These are phyloP conservation scores for Aciculosporium take DNA, from an alignment of 2,329 filamentous ascomycete species.

Conservation along the genomic window DNA sequence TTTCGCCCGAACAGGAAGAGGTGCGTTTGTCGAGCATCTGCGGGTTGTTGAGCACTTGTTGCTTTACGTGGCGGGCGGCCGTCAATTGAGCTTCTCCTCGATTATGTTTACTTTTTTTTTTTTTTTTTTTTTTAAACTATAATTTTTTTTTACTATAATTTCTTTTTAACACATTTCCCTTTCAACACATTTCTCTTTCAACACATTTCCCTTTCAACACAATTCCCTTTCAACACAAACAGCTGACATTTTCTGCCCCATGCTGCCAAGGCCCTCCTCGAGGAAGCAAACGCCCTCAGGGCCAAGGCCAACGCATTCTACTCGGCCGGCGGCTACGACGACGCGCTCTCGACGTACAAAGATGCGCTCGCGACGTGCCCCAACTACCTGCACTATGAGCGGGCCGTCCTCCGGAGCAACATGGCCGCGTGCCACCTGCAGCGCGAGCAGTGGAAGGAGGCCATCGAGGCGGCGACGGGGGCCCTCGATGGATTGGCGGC, in stretches of 20 bases:
- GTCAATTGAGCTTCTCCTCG: too few relatives aligned
- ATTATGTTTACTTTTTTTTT: background rate
- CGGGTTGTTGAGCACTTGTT: too few relatives aligned
- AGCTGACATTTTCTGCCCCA: too few relatives aligned
- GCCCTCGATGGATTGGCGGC: slow-evolving; percentile 60
- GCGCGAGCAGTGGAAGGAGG: slow-evolving; percentile 71
- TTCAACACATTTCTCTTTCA: too few relatives aligned
- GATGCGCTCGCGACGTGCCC: slow-evolving; percentile 67
- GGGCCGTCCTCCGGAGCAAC: slow-evolving; percentile 78
- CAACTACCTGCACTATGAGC: slow-evolving; percentile 73
- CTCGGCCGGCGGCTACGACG: slow-evolving; percentile 52
- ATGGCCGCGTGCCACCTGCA: slow-evolving; percentile 82
- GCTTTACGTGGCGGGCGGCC: too few relatives aligned
- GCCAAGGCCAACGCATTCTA: slow-evolving; percentile 69
- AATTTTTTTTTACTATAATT: too few relatives aligned
- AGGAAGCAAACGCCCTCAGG: slow-evolving; percentile 61
- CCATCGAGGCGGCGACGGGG: slow-evolving; percentile 56
- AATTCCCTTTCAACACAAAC: too few relatives aligned
- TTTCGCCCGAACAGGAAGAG: slow-evolving; percentile 43
- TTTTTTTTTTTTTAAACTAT: too few relatives aligned
- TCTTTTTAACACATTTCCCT: too few relatives aligned
- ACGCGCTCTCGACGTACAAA: slow-evolving; percentile 72
- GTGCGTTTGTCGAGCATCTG: slow-evolving; percentile 19
- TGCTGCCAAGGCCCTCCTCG: slow-evolving; percentile 57
- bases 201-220: too few relatives aligned